Evolutionary conservation across 1,139 yeast species (phyloP), one percentile per base, ranked within the genome.

Genomic region (Suzukiozyma palmioleophila): DNA sequence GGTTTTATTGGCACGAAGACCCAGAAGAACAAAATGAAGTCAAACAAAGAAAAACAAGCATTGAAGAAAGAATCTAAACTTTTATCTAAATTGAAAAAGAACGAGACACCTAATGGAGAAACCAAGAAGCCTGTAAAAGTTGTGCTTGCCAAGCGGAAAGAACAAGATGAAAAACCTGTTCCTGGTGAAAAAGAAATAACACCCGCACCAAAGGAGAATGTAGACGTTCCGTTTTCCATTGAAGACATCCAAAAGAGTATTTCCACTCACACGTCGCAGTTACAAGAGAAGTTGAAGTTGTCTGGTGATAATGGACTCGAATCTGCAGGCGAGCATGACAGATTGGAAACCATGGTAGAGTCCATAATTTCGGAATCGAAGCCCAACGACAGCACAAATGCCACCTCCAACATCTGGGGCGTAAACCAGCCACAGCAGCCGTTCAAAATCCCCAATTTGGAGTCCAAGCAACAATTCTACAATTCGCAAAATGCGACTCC

Each of bases 241-340:
- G 32, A 34, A 14, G 38, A 38, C 22, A 39, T 39, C 14, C 39
- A 32, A 43, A 41, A 32, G 21, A 30, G 26, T 41, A 47, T 31
- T 40, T 18, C 35, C 7, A 37, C 45, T n/a, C 49, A 45, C 16
- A 22, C 39, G 11, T 32, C 35, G 11, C 25, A 26, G 8, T 24
- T 37, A 4, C 37, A 33, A 10, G 30, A 37, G 32, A 35, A 37
- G 12, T 33, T 33, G 24, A 35, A 33, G 35, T 22, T 16, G 4
- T 9, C 27, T 15, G 36, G 22, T 4, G 16, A 26, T 11, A 16
- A 14, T 13, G 38, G 31, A 14, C 30, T 13, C 18, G 35, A 37
- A 13, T 30, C 30, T 7, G 9, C 35, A 5, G 15, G 27, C 3
- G 33, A 27, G 13, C 33, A 37, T 5, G 16, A 27, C 7, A 33